Conservation (phyloP, 1,139 yeast genomes). For the Pichia sp. region DNA sequence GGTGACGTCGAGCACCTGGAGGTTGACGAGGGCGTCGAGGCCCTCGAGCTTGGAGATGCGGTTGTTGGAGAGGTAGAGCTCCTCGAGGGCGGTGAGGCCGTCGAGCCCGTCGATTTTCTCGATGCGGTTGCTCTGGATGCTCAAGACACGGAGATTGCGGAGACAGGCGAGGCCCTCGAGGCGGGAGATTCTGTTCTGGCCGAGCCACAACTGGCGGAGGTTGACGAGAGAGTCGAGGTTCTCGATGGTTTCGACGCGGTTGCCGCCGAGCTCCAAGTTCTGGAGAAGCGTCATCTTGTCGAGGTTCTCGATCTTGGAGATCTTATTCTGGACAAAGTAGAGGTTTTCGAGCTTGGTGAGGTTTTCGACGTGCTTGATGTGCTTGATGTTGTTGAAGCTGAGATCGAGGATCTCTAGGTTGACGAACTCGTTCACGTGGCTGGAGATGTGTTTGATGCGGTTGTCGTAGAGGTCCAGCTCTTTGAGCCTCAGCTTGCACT, state of each 20-base stretch:
- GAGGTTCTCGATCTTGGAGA: constrained; percentile 65
- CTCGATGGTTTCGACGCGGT: constrained; percentile 64
- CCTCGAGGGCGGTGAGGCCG: constrained; percentile 66
- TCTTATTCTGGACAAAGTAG: constrained; percentile 86
- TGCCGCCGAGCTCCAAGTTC: constrained; percentile 90
- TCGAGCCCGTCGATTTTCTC: constrained; percentile 81
- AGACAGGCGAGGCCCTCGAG: constrained; percentile 63
- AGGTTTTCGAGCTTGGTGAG: constrained; percentile 60
- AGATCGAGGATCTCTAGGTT: constrained; percentile 66
- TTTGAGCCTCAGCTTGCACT: constrained; percentile 47
- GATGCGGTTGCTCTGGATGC: constrained; percentile 84
- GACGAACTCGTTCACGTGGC: constrained; percentile 55
- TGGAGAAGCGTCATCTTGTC: constrained; percentile 53
- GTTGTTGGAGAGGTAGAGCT: constrained; percentile 84
- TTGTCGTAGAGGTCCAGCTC: constrained; percentile 92
- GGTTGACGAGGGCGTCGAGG: constrained; percentile 61
- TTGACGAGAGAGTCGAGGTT: constrained; percentile 49
- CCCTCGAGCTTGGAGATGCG: constrained; percentile 74
- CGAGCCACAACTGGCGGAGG: constrained; percentile 84
- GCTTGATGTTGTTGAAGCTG: constrained; percentile 85
- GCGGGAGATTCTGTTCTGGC: constrained; percentile 72
- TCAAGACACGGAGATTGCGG: constrained; percentile 63
- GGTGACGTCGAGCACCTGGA: constrained; percentile 77
- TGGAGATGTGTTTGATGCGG: constrained; percentile 79
- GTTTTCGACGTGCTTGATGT: constrained; percentile 72